A percentile compares a stretch with the other conserved stretches of the same genome.
phyloP scores from a whole-genome alignment of 345 rosid species.

The Gynandropsis gynandra region DNA sequence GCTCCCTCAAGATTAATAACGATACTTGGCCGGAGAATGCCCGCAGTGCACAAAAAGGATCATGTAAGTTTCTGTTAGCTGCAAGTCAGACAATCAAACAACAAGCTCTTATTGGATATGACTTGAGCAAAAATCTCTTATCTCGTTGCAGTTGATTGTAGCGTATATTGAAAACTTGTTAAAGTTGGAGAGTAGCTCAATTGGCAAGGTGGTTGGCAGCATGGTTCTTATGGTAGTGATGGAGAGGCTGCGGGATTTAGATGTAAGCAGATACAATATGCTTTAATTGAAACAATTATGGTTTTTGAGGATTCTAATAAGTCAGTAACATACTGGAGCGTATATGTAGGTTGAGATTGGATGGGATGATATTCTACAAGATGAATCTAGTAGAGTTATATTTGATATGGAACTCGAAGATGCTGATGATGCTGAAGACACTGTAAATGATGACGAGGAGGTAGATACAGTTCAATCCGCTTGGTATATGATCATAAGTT shows the following conservation, averaged over 20 bases:
- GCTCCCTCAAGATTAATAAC: slow-evolving; percentile 51
- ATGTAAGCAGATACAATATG: slow-evolving; percentile 46
- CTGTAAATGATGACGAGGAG: slow-evolving; percentile 38
- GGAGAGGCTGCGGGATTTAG: slow-evolving; percentile 76
- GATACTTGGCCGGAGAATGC: slow-evolving; percentile 52
- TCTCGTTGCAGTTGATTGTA: slow-evolving; percentile 29
- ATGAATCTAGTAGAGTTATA: slow-evolving; percentile 66
- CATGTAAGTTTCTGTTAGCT: slow-evolving; percentile 33
- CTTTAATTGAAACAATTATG: background rate
- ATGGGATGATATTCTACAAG: slow-evolving; percentile 66
- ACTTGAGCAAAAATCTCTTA: slow-evolving; percentile 10
- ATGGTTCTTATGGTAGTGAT: slow-evolving; percentile 61
- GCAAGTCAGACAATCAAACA: background rate
- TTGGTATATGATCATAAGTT: background rate
- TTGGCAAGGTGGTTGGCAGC: slow-evolving; percentile 66
- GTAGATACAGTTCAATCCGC: slow-evolving; percentile 32
- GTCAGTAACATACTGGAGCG: slow-evolving; percentile 6
- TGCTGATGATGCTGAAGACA: slow-evolving; percentile 33
- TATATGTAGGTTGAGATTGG: slow-evolving; percentile 57
- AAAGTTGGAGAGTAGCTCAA: slow-evolving; percentile 58
- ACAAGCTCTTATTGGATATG: background rate
- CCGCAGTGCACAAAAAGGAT: slow-evolving; percentile 39
- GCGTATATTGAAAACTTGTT: slow-evolving; percentile 73
- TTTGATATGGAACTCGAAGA: slow-evolving; percentile 83
- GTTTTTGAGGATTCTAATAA: slow-evolving; percentile 4